Conservation (phyloP, 495 filamentous ascomycete species). For the Penicillium macrosclerotiorum region DNA sequence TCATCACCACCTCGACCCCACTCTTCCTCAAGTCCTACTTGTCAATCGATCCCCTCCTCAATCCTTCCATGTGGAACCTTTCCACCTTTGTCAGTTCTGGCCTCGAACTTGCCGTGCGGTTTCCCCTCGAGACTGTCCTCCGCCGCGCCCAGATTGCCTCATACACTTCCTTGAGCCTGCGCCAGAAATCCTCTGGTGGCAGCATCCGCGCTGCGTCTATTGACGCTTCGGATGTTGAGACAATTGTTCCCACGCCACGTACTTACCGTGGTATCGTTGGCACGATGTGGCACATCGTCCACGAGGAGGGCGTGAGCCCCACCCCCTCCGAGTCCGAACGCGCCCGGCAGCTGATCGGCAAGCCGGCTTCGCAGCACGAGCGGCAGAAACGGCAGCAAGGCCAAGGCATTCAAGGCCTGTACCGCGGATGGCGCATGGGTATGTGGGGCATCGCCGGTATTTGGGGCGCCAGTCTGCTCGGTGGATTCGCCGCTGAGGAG, state of each 20-base stretch:
- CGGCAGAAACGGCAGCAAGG: slow-evolving; percentile 57
- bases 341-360: slow-evolving; percentile 34
- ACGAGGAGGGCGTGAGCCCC: slow-evolving; percentile 69
- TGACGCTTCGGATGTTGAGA: slow-evolving; percentile 55
- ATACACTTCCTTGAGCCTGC: slow-evolving; percentile 45
- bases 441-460: slow-evolving; percentile 93
- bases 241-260: slow-evolving; percentile 61
- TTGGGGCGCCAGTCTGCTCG: slow-evolving; percentile 68
- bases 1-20: slow-evolving; percentile 76
- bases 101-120: slow-evolving; percentile 76
- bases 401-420: slow-evolving; percentile 81
- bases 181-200: slow-evolving; percentile 55
- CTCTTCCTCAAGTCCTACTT: slow-evolving; percentile 76
- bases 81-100: slow-evolving; percentile 72
- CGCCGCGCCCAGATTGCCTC: slow-evolving; percentile 80
- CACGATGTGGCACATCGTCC: slow-evolving; percentile 82
- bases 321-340: slow-evolving; percentile 30
- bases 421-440: slow-evolving; percentile 90
- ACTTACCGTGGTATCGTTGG: slow-evolving; percentile 77
- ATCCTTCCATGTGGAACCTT: slow-evolving; percentile 74
- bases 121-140: slow-evolving; percentile 89
- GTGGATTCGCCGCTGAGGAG: slow-evolving; percentile 43
- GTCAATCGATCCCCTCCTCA: slow-evolving; percentile 75
- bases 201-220: slow-evolving; percentile 35
- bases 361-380: slow-evolving; percentile 27